Base-by-base conservation (phyloP, 768 basidiomycete genomes). In the Tricholoma bakamatsutake region DNA sequence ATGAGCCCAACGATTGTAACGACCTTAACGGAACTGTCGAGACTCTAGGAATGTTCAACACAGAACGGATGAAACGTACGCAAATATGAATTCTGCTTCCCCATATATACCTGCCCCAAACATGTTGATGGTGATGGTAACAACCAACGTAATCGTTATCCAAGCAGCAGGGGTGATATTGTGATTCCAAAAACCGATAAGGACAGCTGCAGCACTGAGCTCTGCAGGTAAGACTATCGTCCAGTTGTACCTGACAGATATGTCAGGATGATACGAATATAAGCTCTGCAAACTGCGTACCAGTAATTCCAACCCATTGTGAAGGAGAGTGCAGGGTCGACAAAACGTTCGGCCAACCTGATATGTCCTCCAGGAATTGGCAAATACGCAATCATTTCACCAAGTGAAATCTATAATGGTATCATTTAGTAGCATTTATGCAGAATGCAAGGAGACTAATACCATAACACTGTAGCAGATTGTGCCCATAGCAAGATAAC, bases 1-100 rank as follows among this genome's bases (percentile, higher is more conserved):
- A 85, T 85, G 35, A 84, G 75, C 56, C 87, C 90, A 3, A 76
- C 79, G 61, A 93, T 89, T 0, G 89, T 88, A 58, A 95, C 69
- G n/a, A 96, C 88, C 70, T 95, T 95, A 74, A 96, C 91, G 7
- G 89, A 91, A 4, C 82, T 76, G 45, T 72, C 45, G 21, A 50
- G 11, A 21, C 18, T 12, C 33, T 50, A 49, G 34, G 40, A 15
- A 42, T 24, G 28, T 40, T 50, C 13, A 27, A 39, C 12, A 58
- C 15, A 27, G 8, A 12, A 12, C 46, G 70, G 63, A 79, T 78
- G 59, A 82, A 76, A 63, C 82, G 67, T 58, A 87, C 77, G 90
- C 90, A 66, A 94, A 94, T 49, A 84, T 76, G 65, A 95, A 95
- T 69, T 94, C 93, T 6, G 83, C 83, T 69, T 93, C 90, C 34